Base-by-base conservation (phyloP, 768 basidiomycete genomes). In the Amanita pallidorosea region DNA sequence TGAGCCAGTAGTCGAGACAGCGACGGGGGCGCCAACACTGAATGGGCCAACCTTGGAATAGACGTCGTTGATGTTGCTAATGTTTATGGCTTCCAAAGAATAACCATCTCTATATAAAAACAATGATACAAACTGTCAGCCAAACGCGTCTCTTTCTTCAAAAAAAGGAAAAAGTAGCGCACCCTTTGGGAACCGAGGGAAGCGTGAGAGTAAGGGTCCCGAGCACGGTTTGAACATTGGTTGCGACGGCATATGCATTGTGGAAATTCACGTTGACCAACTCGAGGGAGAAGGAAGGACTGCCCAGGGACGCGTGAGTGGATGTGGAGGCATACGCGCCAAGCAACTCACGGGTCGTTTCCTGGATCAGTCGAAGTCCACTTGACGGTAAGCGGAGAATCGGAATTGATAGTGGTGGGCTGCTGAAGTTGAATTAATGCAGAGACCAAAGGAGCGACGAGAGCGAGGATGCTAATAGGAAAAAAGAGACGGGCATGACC, bases 191-290 rank as follows among this genome's bases (percentile, higher is more conserved):
- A 23, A 84, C 69, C 17, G 67, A 45, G 15, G 80, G 80, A 3
- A 84, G 53, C 0, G 46, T 35, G n/a, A 84, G 12, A 1, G 67
- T 68, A 2, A 75, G 1, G 1, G 56, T 34, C 0, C 67, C 67
- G 4, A 47, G 11, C 1, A 65, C 36, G 1, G 76, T 67, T 18
- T 66, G 51, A 2, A 85, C 67, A 53, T 76, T 79, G 69, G 74
- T 81, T 11, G 71, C 74, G 49, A 85, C 70, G 42, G 75, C 81
- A 44, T 72, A 76, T 0, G 68, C 49, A 50, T 77, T 63, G 65
- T 82, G 67, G 72, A 84, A 85, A 1, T 25, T 20, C 0, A 56
- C 15, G 63, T 81, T 79, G 44, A 55, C 46, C 49, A 85, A 63
- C 61, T 76, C 69, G 13, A 83, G 31, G 17, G 73, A 66, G 58